Percentiles rank a stretch among this genome's conserved stretches.
phyloP scores from a whole-genome alignment of 768 basidiomycete genomes.

The Peribolospora baueri region DNA sequence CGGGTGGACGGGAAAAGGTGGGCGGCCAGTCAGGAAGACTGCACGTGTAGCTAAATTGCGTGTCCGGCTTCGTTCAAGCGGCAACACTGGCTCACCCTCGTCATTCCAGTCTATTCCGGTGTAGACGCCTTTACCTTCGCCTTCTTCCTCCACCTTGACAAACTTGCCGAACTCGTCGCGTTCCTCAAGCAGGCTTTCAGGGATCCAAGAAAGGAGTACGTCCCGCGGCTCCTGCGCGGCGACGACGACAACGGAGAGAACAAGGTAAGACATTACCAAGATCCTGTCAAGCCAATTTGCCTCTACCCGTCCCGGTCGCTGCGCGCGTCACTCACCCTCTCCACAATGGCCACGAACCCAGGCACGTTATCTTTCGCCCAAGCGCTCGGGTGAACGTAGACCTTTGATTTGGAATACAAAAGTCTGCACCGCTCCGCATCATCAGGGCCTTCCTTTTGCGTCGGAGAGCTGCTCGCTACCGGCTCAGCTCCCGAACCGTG shows the following conservation, averaged over 20 bases:
- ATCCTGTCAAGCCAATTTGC: conserved; percentile 4
- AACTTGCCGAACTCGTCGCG: conserved; percentile 87
- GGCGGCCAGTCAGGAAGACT: neutral
- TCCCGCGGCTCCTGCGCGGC: conserved; percentile 52
- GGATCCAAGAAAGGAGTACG: conserved; percentile 79
- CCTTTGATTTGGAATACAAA: conserved; percentile 76
- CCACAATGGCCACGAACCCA: conserved; percentile 77
- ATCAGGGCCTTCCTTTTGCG: conserved; percentile 26
- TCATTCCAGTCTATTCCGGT: conserved; percentile 29
- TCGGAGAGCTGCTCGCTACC: neutral
- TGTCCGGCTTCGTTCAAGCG: neutral
- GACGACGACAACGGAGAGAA: conserved; percentile 1
- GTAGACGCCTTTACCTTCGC: conserved; percentile 12
- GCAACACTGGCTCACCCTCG: conserved; percentile 30
- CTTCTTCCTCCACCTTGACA: conserved; percentile 49
- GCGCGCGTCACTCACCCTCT: conserved; percentile 31
- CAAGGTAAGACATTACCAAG: neutral
- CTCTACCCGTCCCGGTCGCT: conserved; percentile 14
- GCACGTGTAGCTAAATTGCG: conserved; percentile 1
- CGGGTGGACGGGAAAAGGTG: neutral
- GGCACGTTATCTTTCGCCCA: conserved; percentile 81
- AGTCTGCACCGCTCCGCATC: conserved; percentile 34
- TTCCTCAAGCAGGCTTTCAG: conserved; percentile 58
- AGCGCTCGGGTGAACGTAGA: conserved; percentile 82
- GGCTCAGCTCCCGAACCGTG: too few relatives aligned